Conservation (phyloP, 2,329 filamentous ascomycete species). For the Bipolaris gigantea region DNA sequence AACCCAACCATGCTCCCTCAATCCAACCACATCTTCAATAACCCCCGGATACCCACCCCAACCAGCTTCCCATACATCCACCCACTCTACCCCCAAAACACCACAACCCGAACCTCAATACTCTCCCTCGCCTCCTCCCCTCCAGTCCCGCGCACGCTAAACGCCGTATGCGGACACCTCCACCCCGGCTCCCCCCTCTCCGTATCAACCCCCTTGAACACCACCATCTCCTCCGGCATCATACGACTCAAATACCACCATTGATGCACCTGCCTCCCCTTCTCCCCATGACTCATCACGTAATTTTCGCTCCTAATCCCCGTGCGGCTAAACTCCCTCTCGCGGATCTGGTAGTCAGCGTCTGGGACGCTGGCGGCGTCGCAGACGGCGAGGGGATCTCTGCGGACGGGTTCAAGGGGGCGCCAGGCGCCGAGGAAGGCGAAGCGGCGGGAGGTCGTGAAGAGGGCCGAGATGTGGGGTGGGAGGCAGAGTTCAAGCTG, state of each 20-base stretch:
- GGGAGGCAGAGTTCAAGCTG: conserved; percentile 22
- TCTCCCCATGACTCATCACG: conserved; percentile 18
- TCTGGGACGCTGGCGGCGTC: conserved; percentile 22
- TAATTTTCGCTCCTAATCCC: conserved; percentile 21
- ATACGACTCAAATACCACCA: conserved; percentile 37
- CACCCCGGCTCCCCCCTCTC: conserved; percentile 20
- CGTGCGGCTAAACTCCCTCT: conserved; percentile 22
- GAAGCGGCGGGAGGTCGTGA: conserved; percentile 18
- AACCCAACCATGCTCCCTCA: neutral
- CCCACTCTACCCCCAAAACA: conserved; percentile 21
- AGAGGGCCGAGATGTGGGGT: conserved; percentile 6
- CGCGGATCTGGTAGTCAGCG: conserved; percentile 19
- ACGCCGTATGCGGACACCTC: conserved; percentile 33
- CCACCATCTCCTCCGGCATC: conserved; percentile 24
- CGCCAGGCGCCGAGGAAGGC: conserved; percentile 39
- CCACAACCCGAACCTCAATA: conserved; percentile 29
- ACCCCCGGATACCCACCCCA: too few species aligned
- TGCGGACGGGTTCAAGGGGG: conserved; percentile 24
- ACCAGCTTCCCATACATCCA: neutral
- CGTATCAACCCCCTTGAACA: conserved; percentile 35
- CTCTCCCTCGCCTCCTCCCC: conserved; percentile 26
- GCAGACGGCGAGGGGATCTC: conserved; percentile 33
- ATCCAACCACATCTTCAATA: too few species aligned
- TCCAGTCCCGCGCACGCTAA: conserved; percentile 18
- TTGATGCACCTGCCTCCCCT: conserved; percentile 15